phyloP scores from a whole-genome alignment of 768 basidiomycete genomes.

The Tulasnella calospora region DNA sequence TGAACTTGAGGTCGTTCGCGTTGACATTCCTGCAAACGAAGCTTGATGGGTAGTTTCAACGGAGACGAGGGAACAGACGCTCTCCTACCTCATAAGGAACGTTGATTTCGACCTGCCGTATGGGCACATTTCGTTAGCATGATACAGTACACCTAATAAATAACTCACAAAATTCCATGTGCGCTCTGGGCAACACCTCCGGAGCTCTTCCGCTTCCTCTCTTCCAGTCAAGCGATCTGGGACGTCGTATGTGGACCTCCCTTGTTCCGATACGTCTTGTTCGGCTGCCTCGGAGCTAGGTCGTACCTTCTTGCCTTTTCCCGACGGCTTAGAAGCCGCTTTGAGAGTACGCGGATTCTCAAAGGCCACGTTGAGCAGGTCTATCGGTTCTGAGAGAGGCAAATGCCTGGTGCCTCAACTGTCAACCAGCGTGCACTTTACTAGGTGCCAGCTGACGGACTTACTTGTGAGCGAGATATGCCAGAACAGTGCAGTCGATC shows the following conservation, averaged over 20 bases:
- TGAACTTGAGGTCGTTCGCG: conserved; percentile 52
- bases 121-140: neutral
- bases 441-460: conserved; percentile 27
- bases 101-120: conserved; percentile 69
- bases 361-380: conserved; percentile 89
- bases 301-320: conserved; percentile 29
- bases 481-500: conserved; percentile 82
- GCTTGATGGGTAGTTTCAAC: neutral
- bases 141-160: neutral
- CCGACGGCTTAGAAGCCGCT: conserved; percentile 46
- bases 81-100: conserved; percentile 68
- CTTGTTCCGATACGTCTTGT: neutral
- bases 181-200: conserved; percentile 66
- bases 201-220: conserved; percentile 71
- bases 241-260: conserved; percentile 58
- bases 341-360: conserved; percentile 84
- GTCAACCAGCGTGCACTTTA: no score
- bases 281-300: neutral
- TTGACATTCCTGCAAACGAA: conserved; percentile 56
- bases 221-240: conserved; percentile 85
- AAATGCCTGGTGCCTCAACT: conserved; percentile 50
- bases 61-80: neutral
- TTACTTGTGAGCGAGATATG: conserved; percentile 73
- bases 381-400: conserved; percentile 74
- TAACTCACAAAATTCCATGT: conserved; percentile 79